Evolutionary conservation across 352 stramenopile genomes (phyloP).

Genomic region (Phytophthora rubi): DNA sequence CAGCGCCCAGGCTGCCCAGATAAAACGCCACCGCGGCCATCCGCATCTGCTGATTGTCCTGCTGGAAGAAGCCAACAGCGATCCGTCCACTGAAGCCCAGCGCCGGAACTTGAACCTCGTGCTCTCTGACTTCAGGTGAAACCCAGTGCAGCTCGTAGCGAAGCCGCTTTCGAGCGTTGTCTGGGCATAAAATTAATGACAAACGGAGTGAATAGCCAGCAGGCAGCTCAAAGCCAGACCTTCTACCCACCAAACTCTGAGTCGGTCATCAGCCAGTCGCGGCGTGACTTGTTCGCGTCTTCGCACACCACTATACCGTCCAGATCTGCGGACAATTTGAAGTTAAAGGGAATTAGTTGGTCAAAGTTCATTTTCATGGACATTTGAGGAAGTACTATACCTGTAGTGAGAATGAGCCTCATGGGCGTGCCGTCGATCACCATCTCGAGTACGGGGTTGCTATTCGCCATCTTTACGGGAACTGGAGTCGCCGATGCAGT

Average conservation of each 20-base stretch:
- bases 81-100: constrained; percentile 29
- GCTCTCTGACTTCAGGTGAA: constrained; percentile 19
- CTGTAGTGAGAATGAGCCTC: constrained; percentile 32
- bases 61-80: constrained; percentile 48
- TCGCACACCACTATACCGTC: constrained; percentile 34
- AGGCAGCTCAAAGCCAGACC: neutral
- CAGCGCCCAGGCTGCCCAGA: constrained; percentile 49
- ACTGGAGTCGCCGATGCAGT: neutral
- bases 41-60: constrained; percentile 51
- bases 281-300: constrained; percentile 26
- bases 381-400: constrained; percentile 9
- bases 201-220: neutral
- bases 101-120: constrained; percentile 37
- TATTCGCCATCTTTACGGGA: constrained; percentile 35
- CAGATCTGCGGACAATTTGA: constrained; percentile 15
- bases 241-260: constrained; percentile 28
- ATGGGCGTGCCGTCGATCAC: constrained; percentile 12
- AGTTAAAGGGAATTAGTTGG: too few species aligned
- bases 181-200: constrained; percentile 19
- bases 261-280: constrained; percentile 36
- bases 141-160: constrained; percentile 55
- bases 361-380: neutral
- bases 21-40: constrained; percentile 58
- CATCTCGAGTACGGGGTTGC: constrained; percentile 30
- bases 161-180: constrained; percentile 64